Evolutionary conservation across 2,329 filamentous ascomycete species (phyloP).

Genomic region (Cladobotryum protrusum): DNA sequence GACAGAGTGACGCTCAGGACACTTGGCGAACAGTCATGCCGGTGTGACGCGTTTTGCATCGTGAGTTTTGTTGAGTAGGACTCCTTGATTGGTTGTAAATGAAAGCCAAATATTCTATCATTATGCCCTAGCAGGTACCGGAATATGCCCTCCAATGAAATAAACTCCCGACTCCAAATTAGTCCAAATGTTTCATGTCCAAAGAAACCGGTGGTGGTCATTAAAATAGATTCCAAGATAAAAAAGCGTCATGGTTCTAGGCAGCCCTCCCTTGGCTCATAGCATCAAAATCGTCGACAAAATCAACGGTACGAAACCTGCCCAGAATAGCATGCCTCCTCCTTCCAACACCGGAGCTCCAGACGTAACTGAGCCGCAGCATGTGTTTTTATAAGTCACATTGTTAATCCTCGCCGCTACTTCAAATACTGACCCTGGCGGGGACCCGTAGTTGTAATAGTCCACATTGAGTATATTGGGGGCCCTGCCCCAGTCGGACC

Average conservation of each 20-base stretch:
- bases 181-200: too few relatives aligned
- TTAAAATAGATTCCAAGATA: background rate
- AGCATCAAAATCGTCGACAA: slow-evolving; percentile 13
- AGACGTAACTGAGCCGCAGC: slow-evolving; percentile 45
- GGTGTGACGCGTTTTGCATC: too few relatives aligned
- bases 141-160: too few relatives aligned
- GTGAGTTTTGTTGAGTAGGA: too few relatives aligned
- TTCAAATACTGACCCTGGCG: slow-evolving; percentile 67
- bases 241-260: background rate
- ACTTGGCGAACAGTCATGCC: too few relatives aligned
- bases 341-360: slow-evolving; percentile 13
- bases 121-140: too few relatives aligned
- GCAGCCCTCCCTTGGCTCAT: background rate
- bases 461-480: slow-evolving; percentile 80
- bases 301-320: slow-evolving; percentile 15
- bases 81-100: too few relatives aligned
- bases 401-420: slow-evolving; percentile 65
- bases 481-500: slow-evolving; percentile 54
- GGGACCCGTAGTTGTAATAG: slow-evolving; percentile 69
- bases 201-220: too few relatives aligned
- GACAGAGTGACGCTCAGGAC: too few relatives aligned
- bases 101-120: too few relatives aligned
- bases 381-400: slow-evolving; percentile 57
- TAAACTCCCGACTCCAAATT: too few relatives aligned
- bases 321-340: slow-evolving; percentile 1